Evolutionary conservation across 768 basidiomycete species (phyloP), one percentile per base, ranked within the genome.

Genomic region (Cubamyces sp.): DNA sequence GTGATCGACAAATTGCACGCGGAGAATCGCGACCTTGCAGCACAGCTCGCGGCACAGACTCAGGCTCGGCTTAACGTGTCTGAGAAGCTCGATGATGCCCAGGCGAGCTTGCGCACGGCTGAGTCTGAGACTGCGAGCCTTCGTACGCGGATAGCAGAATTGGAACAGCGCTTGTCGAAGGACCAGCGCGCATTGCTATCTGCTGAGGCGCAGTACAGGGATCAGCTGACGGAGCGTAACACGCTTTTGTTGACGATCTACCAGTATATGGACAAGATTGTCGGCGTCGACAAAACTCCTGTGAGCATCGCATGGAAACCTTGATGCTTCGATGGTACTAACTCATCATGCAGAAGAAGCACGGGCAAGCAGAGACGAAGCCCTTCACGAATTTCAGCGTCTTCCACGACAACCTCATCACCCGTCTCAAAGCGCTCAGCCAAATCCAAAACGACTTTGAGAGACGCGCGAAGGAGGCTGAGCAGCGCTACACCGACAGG

Each of bases 331-430:
- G 45, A 1, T 49, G 39, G 51, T 28, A 39, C 48, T 64, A 34
- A 57, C 3, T 43, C 26, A 48, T 23, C 26, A n/a, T 61, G 41
- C 69, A 91, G 91, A 92, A 92, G 76, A 92, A 88, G 70, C 80
- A 84, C 1, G 81, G 84, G 1, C 84, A 89, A 64, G 87, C 86
- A 0, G 92, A 94, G 73, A 92, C 93, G 0, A 95, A 94, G 70
- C 94, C 94, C 0, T 94, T 93, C 76, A 93, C 94, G 21, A 96
- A 96, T 75, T 97, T 98, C 69, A 79, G 84, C 65, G 88, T 94
- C 57, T 97, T 99, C 81, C 92, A 96, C 68, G 95, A 97, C 74
- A 95, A 94, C 68, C 84, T 99, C 23, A 90, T 97, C 70, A 85
- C 87, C 1, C 85, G 96, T 14, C 81, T 99, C 28, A 94, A 94